Evolutionary conservation across 805 yeast genomes (phyloP).

Genomic region (Schizosaccharomyces octosporus): DNA sequence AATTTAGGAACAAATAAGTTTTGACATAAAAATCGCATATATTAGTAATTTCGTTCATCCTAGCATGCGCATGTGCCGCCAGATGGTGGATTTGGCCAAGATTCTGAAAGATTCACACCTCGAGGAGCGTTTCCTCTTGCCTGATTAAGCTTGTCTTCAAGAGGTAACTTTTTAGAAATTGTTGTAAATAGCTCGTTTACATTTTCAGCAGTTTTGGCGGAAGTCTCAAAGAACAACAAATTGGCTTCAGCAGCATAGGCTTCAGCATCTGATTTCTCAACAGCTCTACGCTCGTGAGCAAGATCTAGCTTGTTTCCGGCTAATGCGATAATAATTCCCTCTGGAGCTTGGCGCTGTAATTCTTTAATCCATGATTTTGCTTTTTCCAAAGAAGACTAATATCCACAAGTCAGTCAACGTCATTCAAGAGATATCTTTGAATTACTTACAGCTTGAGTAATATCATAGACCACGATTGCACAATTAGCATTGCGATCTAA

Average conservation of each 20-base stretch:
- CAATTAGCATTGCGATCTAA: conserved; percentile 43
- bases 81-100: not conserved
- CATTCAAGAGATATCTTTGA: conserved; percentile 5
- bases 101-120: not conserved
- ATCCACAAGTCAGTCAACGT: not conserved
- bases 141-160: not conserved
- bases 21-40: not conserved
- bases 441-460: conserved; percentile 23
- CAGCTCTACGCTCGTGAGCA: conserved; percentile 20
- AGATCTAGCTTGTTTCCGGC: conserved; percentile 75
- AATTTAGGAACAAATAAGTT: not conserved
- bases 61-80: not conserved
- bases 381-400: conserved; percentile 35
- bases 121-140: not conserved
- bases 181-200: conserved; percentile 24
- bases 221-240: conserved; percentile 52
- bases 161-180: conserved; percentile 10
- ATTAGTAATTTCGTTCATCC: not conserved
- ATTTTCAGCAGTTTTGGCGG: conserved; percentile 51
- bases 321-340: conserved; percentile 50
- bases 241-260: conserved; percentile 78
- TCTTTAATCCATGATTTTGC: conserved; percentile 86
- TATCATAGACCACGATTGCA: conserved; percentile 73
- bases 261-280: conserved; percentile 40
- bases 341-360: conserved; percentile 58